phyloP scores from a whole-genome alignment of 108 stramenopile species.

The Skeletonema marinoi region DNA sequence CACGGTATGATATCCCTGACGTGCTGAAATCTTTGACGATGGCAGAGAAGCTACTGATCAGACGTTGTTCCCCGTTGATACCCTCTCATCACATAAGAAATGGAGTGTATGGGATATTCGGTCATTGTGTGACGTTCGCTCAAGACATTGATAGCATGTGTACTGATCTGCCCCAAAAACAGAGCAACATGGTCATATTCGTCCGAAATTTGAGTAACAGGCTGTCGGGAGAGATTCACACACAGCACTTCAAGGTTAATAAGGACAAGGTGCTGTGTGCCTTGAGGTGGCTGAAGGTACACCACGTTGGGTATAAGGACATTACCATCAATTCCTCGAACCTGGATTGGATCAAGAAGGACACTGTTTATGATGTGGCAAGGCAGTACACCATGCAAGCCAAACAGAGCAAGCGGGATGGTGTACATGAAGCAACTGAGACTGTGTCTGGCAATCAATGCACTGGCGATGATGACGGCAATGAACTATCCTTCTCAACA shows the following conservation, averaged over 20 bases:
- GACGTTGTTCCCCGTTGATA: conserved; percentile 8
- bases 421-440: background rate
- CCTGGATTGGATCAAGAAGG: conserved; percentile 16
- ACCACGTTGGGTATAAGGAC: conserved; percentile 11
- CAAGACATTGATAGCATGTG: conserved; percentile 13
- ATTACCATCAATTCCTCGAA: background rate
- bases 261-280: background rate
- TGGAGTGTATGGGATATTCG: background rate
- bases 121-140: conserved; percentile 9
- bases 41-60: conserved; percentile 19
- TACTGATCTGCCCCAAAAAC: background rate
- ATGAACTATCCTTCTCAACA: background rate
- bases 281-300: conserved; percentile 16
- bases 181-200: conserved; percentile 3
- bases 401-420: background rate
- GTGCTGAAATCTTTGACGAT: conserved; percentile 7
- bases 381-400: background rate
- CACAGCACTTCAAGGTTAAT: background rate
- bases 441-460: background rate
- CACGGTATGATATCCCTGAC: background rate
- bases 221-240: background rate
- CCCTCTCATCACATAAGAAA: conserved; percentile 2
- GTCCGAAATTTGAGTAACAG: background rate
- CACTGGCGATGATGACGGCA: background rate
- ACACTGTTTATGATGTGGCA: background rate